Evolutionary conservation across 163 green algal species (phyloP), one percentile per base, ranked within the genome.

Genomic region (Chlorella variabilis): DNA sequence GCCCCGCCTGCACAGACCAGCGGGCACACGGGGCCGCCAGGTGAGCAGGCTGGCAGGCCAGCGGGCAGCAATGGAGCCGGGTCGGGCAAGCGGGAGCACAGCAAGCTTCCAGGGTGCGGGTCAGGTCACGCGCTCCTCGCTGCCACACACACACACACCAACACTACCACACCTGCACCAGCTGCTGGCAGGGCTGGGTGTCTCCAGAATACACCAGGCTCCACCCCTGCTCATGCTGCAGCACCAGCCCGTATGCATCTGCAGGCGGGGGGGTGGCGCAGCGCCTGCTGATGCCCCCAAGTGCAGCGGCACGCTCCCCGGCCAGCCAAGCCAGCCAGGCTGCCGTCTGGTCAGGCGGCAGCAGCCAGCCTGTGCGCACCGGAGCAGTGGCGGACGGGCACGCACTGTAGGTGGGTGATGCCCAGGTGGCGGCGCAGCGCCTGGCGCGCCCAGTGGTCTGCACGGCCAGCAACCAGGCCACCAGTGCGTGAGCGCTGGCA

Each of bases 191-290:
- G 33, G 93, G 93, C n/a, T 83, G 83, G 1, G 91, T 94, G 86
- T 97, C 93, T 8, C 94, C 94, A 31, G 84, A 92, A 85, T 94
- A 95, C 18, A 81, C 88, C 33, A 97, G 20, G 48, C 77, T 90
- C 87, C 90, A 96, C 13, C 90, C 89, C 33, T 71, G 21, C 8
- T 38, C 38, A 36, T 85, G 39, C 21, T 77, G 42, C 76, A 96
- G 34, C 21, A 94, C 86, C 36, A 94, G 29, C 2, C 70, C 89
- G 36, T 74, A 94, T 0, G 93, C 87, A 65, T 96, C 90, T 23
- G 73, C 38, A 56, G 71, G 48, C 0, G 2, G 33, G 2, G 25
- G 45, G 69, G 0, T 31, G 38, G 33, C 8, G 65, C 67, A 59
- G 41, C n/a, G n/a, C n/a, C n/a, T n/a, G n/a, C n/a, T n/a, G n/a